Evolutionary conservation across 306 rosid genomes (phyloP), one percentile per base, ranked within the genome.

Genomic region (Astragalus glycyphyllos): DNA sequence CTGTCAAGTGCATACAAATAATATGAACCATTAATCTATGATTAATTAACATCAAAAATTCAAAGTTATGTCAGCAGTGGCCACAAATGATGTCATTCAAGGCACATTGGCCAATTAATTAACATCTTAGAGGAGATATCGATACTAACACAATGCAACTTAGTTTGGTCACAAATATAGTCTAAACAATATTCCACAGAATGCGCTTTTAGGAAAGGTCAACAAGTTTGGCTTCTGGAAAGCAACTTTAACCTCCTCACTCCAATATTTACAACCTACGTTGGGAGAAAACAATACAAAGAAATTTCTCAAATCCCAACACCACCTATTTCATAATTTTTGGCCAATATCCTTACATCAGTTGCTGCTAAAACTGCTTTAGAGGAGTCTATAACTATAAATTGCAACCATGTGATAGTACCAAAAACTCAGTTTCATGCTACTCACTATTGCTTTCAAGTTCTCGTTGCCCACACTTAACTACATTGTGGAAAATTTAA

Each of bases 71-170:
- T 48, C 17, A 38, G 37, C 35, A 32, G 23, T 20, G 45, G 47
- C 71, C 71, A 64, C 16, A 37, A 63, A 69, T 68, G 64, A 17
- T 35, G 53, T 58, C 48, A 26, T 46, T 59, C 64, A 6, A 58
- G 66, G 58, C 60, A 77, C 35, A 44, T 40, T 26, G 23, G 35
- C 70, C 32, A 64, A 58, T 46, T 53, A 68, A 55, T 73, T 77
- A 11, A 62, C 60, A 40, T 40, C 75, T 23, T 45, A 0, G 6
- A 59, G 63, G 34, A 77, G 47, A 77, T 11, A 35, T 29, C 16
- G 55, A 45, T 34, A 48, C 73, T 46, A 77, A 67, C 57, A 40
- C 70, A 81, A 47, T 29, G 58, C 31, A 32, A 20, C 8, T n/a
- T n/a, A n/a, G 53, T 50, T 56, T 11, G 47, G 37, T 42, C 34